A percentile compares a stretch with the other conserved stretches of the same genome.
These are phyloP conservation scores for Bolboschoenus planiculmis DNA, from an alignment of 176 grass and related monocot genomes.

Conservation along the genomic window DNA sequence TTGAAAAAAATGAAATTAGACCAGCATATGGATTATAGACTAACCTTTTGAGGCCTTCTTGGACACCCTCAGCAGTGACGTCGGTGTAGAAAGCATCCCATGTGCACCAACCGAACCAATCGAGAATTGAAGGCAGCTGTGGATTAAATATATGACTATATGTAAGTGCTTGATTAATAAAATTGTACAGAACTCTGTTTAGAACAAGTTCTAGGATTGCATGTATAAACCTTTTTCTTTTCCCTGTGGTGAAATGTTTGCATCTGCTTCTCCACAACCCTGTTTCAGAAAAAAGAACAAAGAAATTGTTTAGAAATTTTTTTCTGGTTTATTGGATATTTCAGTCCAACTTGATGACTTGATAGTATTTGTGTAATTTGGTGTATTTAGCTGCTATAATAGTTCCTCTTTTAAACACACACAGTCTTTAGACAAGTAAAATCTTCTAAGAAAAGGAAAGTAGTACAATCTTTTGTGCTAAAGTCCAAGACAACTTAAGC, in stretches of 20 bases:
- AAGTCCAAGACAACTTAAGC: background rate
- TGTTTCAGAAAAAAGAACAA: slow-evolving; percentile 6
- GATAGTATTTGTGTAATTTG: background rate
- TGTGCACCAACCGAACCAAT: slow-evolving; percentile 94
- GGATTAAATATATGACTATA: background rate
- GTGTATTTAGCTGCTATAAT: background rate
- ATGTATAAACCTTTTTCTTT: slow-evolving; percentile 40
- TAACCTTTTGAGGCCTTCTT: slow-evolving; percentile 47
- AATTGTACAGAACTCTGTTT: background rate
- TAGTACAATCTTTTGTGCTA: background rate
- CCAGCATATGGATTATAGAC: background rate
- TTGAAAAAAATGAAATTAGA: background rate
- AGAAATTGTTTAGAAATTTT: background rate
- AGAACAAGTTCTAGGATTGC: background rate
- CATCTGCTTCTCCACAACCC: slow-evolving; percentile 67
- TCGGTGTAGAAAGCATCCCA: slow-evolving; percentile 98
- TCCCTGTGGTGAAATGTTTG: slow-evolving; percentile 66
- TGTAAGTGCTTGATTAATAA: slow-evolving; percentile 13
- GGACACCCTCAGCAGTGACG: slow-evolving; percentile 55
- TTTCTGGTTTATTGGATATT: background rate
- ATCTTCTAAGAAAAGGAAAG: background rate
- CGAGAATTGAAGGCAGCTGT: slow-evolving; percentile 59
- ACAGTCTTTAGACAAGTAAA: background rate
- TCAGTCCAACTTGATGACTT: background rate
- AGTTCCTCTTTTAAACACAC: background rate